These are phyloP conservation scores for Chaetomium cochliodes DNA, from an alignment of 495 filamentous ascomycete genomes.

Conservation along the genomic window DNA sequence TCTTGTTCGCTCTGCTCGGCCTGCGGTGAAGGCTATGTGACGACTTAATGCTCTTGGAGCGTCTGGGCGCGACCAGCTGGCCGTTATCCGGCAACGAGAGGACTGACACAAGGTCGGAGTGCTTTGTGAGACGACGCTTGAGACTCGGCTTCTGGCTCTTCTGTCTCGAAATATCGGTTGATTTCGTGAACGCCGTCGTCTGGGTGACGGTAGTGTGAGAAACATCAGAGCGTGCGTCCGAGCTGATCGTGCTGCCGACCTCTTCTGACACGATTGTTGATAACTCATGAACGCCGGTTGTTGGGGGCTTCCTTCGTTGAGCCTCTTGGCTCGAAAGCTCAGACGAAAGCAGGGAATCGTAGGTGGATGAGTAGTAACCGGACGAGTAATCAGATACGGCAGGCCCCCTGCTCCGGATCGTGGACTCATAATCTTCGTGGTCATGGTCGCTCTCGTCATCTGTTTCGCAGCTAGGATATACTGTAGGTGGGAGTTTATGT, in stretches of 20 bases:
- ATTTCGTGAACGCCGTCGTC: slow-evolving; percentile 40
- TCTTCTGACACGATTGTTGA: slow-evolving; percentile 72
- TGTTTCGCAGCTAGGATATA: slow-evolving; percentile 47
- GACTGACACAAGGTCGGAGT: slow-evolving; percentile 91
- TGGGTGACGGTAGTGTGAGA: slow-evolving; percentile 54
- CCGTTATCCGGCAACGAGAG: slow-evolving; percentile 71
- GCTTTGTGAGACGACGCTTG: slow-evolving; percentile 80
- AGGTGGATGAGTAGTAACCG: slow-evolving; percentile 35
- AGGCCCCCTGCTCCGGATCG: slow-evolving; percentile 28
- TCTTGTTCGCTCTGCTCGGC: slow-evolving; percentile 61
- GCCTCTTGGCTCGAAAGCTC: slow-evolving; percentile 25
- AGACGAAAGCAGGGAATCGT: slow-evolving; percentile 37
- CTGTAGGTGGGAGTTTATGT: slow-evolving; percentile 41
- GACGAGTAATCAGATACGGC: slow-evolving; percentile 30
- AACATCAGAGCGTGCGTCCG: slow-evolving; percentile 43
- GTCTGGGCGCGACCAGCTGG: slow-evolving; percentile 42
- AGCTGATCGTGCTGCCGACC: slow-evolving; percentile 52
- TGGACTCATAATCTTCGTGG: slow-evolving; percentile 30
- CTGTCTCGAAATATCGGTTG: slow-evolving; percentile 39
- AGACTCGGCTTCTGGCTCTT: slow-evolving; percentile 49
- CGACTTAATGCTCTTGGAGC: slow-evolving; percentile 62
- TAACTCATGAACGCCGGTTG: slow-evolving; percentile 62
- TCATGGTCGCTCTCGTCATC: slow-evolving; percentile 28
- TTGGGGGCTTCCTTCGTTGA: slow-evolving; percentile 55
- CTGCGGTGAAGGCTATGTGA: slow-evolving; percentile 69